These are phyloP conservation scores for Epichloe elymi DNA, from an alignment of 2,329 filamentous ascomycete species.

Conservation along the genomic window DNA sequence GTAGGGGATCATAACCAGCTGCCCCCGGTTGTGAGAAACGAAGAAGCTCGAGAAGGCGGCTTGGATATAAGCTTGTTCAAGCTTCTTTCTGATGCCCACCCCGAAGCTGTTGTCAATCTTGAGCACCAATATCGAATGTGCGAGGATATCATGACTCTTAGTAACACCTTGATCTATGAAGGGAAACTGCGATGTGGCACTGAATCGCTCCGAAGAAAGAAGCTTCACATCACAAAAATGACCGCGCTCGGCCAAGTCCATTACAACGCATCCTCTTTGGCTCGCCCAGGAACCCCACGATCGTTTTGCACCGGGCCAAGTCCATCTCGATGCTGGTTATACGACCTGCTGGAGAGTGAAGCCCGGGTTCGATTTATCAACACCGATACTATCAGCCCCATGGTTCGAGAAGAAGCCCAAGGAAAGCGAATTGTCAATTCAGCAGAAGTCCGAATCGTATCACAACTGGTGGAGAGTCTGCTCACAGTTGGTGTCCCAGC, in stretches of 20 bases:
- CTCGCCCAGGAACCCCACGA: slow-evolving; percentile 25
- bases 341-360: slow-evolving; percentile 53
- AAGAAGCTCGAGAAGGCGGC: slow-evolving; percentile 71
- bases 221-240: slow-evolving; percentile 55
- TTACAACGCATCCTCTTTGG: slow-evolving; percentile 35
- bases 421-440: slow-evolving; percentile 83
- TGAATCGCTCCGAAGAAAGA: slow-evolving; percentile 54
- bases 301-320: slow-evolving; percentile 42
- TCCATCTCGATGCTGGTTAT: slow-evolving; percentile 58
- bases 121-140: slow-evolving; percentile 98
- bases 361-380: slow-evolving; percentile 78
- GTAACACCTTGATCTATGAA: slow-evolving; percentile 87
- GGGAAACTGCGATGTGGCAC: slow-evolving; percentile 84
- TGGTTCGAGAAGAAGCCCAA: slow-evolving; percentile 56
- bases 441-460: slow-evolving; percentile 64
- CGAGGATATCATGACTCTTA: slow-evolving; percentile 88
- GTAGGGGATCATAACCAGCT: slow-evolving; percentile 96
- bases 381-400: slow-evolving; percentile 59
- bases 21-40: slow-evolving; percentile 91
- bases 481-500: slow-evolving; percentile 63
- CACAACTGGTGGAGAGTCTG: slow-evolving; percentile 69
- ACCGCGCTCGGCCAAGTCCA: slow-evolving; percentile 46
- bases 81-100: slow-evolving; percentile 77
- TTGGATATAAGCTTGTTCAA: slow-evolving; percentile 92
- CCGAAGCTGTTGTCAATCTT: slow-evolving; percentile 75